Base-by-base conservation (phyloP, 2,329 filamentous ascomycete genomes). In the Aspergillus clavatus region DNA sequence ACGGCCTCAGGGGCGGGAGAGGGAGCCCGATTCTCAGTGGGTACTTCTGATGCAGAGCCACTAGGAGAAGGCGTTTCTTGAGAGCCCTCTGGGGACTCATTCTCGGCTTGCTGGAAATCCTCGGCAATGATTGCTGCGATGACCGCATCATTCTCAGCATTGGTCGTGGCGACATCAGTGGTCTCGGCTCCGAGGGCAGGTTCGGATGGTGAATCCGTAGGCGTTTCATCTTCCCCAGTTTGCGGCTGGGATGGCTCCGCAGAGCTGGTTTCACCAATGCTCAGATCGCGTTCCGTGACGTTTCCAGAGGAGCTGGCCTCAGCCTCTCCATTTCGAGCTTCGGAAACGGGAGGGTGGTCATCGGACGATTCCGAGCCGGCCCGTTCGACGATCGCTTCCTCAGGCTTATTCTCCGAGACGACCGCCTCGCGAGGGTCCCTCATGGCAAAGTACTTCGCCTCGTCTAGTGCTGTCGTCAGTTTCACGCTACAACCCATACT, bases 391-490 rank as follows among this genome's bases (percentile, higher is more conserved):
- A 63, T 48, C 8, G 58, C 51, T 28, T 62, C 60, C 28, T 66
- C 62, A 10, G 51, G 47, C 43, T 67, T 66, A 41, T 63, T 53
- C 27, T 61, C 59, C 2, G 51, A 48, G 14, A 51, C 45, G 11
- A 52, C 44, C 7, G 40, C 37, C 7, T 55, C 47, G 4, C 51
- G 54, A 2, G 65, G 66, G 41, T 70, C 66, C 3, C 59, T 58
- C 38, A 68, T 63, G 26, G 63, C 62, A 39, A 67, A 69, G 41
- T 58, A 58, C 38, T 64, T 63, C 38, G 65, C 62, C 45, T 68
- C 65, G 22, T 53, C 62, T 65, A 38, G 26, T 35, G 7, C 27
- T 12, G 23, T 53, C 43, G 54, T 54, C 29, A 35, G 44, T 22
- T n/a, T 28, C 2, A 28, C 33, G 2, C 1, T 19, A 36, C 26